phyloP scores from a whole-genome alignment of 768 basidiomycete genomes.

The Crassisporium funariophilum region DNA sequence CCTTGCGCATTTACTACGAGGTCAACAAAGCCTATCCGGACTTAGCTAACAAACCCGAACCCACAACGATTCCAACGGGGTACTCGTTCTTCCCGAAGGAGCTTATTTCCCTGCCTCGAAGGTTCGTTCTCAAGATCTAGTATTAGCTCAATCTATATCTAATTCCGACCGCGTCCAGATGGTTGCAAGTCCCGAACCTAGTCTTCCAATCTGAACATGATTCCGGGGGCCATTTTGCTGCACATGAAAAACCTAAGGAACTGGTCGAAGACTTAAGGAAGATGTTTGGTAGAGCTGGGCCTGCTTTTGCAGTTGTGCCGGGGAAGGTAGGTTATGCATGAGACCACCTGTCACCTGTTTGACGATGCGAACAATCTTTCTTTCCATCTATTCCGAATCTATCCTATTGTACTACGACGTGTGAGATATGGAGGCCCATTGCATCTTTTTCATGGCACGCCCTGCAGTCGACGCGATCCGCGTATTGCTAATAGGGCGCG shows the following conservation, averaged over 20 bases:
- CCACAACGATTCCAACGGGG: constrained; percentile 43
- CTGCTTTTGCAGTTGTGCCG: constrained; percentile 25
- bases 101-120: constrained; percentile 23
- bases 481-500: too few species aligned
- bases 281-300: constrained; percentile 44
- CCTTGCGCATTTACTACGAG: constrained; percentile 60
- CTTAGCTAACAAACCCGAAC: constrained; percentile 4
- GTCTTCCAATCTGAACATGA: constrained; percentile 41
- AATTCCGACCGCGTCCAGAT: constrained; percentile 12
- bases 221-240: constrained; percentile 49
- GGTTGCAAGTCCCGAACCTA: constrained; percentile 25
- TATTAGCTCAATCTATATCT: not conserved
- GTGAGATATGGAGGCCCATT: too few species aligned
- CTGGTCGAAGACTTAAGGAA: constrained; percentile 42
- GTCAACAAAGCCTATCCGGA: constrained; percentile 15
- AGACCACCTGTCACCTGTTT: too few species aligned
- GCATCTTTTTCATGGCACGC: too few species aligned
- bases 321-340: constrained; percentile 28
- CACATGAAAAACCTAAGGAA: constrained; percentile 28
- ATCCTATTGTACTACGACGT: too few species aligned
- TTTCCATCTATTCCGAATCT: too few species aligned
- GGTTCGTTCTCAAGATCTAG: constrained; percentile 15
- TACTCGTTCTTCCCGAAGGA: constrained; percentile 52
- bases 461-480: too few species aligned
- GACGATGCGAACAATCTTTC: too few species aligned